Percentiles rank a stretch among this genome's conserved stretches.
phyloP scores from a whole-genome alignment of 164 flowering plant genomes.

The Vitis rupestris region DNA sequence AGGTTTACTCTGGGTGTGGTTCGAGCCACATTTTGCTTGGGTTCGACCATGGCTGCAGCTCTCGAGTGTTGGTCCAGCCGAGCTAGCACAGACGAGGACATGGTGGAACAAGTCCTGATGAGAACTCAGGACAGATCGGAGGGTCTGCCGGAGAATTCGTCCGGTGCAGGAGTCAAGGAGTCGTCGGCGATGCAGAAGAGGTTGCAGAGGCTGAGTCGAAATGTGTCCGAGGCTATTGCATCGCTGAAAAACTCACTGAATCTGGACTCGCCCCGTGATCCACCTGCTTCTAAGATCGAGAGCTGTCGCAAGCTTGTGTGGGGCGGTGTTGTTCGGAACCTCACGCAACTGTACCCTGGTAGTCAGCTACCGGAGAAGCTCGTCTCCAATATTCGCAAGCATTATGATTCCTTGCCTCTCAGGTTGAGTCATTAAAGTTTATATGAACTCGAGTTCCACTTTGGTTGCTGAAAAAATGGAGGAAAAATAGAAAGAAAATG shows the following conservation, averaged over 20 bases:
- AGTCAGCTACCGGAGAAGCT: constrained; percentile 95
- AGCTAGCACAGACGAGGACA: constrained; percentile 79
- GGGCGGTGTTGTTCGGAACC: constrained; percentile 75
- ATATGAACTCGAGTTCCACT: not conserved
- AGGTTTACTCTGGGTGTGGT: not conserved
- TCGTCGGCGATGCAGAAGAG: constrained; percentile 60
- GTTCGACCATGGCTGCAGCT: constrained; percentile 72
- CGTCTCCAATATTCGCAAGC: constrained; percentile 83
- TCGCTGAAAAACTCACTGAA: constrained; percentile 75
- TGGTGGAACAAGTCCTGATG: constrained; percentile 89
- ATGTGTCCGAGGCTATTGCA: constrained; percentile 75
- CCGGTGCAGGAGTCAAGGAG: constrained; percentile 23
- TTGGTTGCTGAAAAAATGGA: not conserved
- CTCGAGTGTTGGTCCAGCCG: constrained; percentile 94
- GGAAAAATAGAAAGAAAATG: not conserved
- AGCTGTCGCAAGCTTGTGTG: constrained; percentile 58
- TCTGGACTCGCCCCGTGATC: constrained; percentile 59
- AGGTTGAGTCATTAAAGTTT: constrained; percentile 36
- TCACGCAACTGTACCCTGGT: constrained; percentile 89
- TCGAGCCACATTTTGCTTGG: not conserved
- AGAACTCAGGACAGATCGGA: constrained; percentile 77
- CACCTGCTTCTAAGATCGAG: constrained; percentile 32
- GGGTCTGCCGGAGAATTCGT: constrained; percentile 18
- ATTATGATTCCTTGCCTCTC: constrained; percentile 84
- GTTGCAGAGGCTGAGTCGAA: constrained; percentile 69